Evolutionary conservation across 2,329 filamentous ascomycete genomes (phyloP).

Genomic region (Trichoderma gracile): DNA sequence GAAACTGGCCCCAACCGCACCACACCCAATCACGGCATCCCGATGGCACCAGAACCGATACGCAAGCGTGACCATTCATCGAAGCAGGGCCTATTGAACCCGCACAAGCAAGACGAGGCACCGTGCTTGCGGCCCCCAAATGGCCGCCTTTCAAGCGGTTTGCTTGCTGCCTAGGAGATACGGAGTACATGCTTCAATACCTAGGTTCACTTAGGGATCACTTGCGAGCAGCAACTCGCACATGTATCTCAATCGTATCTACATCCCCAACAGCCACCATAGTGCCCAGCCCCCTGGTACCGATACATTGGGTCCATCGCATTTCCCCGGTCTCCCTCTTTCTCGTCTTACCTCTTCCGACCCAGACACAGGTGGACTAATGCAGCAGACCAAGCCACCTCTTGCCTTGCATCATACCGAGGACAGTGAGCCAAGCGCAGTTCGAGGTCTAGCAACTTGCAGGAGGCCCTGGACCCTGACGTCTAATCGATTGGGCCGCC

Average conservation of each 20-base stretch:
- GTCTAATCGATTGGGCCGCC: not conserved
- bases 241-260: too few relatives aligned
- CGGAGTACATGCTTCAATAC: not conserved
- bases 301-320: too few relatives aligned
- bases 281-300: not conserved
- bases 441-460: not conserved
- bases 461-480: not conserved
- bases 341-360: not conserved
- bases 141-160: not conserved
- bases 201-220: too few relatives aligned
- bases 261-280: not conserved
- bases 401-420: not conserved
- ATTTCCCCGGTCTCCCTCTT: not conserved
- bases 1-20: not conserved
- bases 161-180: not conserved
- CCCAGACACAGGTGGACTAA: not conserved
- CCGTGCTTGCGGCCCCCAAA: not conserved
- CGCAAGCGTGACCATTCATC: not conserved
- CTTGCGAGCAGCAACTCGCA: too few relatives aligned
- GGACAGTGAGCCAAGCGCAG: not conserved
- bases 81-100: not conserved
- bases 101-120: not conserved
- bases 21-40: not conserved
- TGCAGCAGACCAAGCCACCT: not conserved
- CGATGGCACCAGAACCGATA: not conserved